Percentiles rank a stretch among this genome's conserved stretches.
phyloP scores from a whole-genome alignment of 1,284 basidiomycete genomes.

The Macrocystidia cucumis region DNA sequence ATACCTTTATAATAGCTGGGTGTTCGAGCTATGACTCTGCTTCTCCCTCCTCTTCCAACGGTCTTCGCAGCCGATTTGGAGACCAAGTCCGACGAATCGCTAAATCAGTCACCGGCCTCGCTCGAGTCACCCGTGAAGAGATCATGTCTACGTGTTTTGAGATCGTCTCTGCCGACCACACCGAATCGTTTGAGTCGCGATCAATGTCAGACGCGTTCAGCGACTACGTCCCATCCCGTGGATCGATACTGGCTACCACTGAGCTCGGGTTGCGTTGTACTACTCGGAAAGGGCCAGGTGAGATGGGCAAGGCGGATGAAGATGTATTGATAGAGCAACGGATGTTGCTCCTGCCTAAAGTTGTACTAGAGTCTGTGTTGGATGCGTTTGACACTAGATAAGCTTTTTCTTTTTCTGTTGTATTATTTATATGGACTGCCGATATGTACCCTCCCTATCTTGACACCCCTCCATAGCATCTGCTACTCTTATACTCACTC shows the following conservation, averaged over 20 bases:
- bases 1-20: constrained; percentile 57
- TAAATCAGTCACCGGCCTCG: constrained; percentile 49
- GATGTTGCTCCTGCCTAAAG: constrained; percentile 58
- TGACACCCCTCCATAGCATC: too few relatives aligned
- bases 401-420: constrained; percentile 5
- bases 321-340: constrained; percentile 48
- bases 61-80: constrained; percentile 42
- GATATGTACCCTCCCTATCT: too few relatives aligned
- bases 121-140: constrained; percentile 55
- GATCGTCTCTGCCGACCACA: constrained; percentile 49
- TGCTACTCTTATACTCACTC: too few relatives aligned
- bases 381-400: constrained; percentile 42
- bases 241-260: constrained; percentile 55
- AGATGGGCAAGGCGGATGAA: constrained; percentile 16
- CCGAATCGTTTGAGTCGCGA: constrained; percentile 37
- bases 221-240: constrained; percentile 44
- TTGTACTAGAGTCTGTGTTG: constrained; percentile 62
- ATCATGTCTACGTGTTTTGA: constrained; percentile 70
- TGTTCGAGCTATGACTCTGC: constrained; percentile 35
- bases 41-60: constrained; percentile 26
- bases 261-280: constrained; percentile 61
- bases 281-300: constrained; percentile 34
- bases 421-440: too few relatives aligned
- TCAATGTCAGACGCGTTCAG: constrained; percentile 64
- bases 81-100: constrained; percentile 57